Percentiles rank a stretch among this genome's conserved stretches.
These are phyloP conservation scores for Sextonia rubra DNA, from an alignment of 164 flowering plant genomes.

Conservation along the genomic window DNA sequence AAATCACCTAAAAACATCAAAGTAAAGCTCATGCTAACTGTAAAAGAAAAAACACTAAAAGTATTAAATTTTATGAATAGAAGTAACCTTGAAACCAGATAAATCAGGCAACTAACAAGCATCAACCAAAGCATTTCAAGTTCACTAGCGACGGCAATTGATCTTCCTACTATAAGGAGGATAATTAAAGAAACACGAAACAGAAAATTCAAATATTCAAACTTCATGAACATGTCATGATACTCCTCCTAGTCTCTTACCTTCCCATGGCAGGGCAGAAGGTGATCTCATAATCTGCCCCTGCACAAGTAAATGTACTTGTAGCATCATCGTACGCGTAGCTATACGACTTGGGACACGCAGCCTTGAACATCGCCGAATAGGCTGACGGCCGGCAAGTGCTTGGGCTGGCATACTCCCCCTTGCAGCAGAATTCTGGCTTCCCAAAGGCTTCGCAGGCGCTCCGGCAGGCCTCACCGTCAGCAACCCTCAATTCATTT, in stretches of 20 bases:
- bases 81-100: no score
- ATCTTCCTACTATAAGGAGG: background rate
- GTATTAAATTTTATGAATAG: no score
- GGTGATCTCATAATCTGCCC: conserved; percentile 56
- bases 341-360: conserved; percentile 64
- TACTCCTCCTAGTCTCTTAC: background rate
- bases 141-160: no score
- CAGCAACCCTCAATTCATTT: conserved; percentile 12
- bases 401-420: conserved; percentile 42
- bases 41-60: no score
- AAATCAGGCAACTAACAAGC: no score
- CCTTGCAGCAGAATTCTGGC: conserved; percentile 65
- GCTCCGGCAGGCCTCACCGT: conserved; percentile 55
- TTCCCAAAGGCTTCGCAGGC: conserved; percentile 66
- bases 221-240: no score
- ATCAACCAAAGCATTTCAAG: no score
- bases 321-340: conserved; percentile 65
- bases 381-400: conserved; percentile 57
- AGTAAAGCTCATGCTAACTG: no score
- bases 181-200: background rate
- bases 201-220: background rate
- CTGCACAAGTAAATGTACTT: conserved; percentile 60
- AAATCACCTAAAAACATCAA: no score
- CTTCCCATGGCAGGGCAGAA: conserved; percentile 59
- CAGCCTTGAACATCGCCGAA: conserved; percentile 50